A percentile compares a stretch with the other conserved stretches of the same genome.
Conservation (phyloP, 1,284 basidiomycete genomes). For the Apiotrichum domesticum region DNA sequence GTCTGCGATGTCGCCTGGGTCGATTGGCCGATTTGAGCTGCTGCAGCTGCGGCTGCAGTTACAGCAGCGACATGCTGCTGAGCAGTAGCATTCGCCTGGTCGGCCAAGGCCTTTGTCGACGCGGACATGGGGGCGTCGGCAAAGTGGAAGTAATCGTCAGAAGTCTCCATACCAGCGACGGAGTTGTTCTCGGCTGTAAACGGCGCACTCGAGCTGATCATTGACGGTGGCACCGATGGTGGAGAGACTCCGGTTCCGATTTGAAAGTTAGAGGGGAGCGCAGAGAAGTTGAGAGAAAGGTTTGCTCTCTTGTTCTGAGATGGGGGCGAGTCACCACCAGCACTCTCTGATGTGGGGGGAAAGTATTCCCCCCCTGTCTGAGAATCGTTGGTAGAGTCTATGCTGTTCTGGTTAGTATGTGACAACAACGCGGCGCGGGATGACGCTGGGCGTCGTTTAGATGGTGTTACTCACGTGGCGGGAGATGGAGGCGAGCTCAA, state of each 20-base stretch:
- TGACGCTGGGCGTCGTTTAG: too few relatives aligned
- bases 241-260: slow-evolving; percentile 25
- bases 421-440: not conserved
- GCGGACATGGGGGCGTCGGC: slow-evolving; percentile 21
- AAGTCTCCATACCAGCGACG: slow-evolving; percentile 16
- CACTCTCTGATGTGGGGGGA: slow-evolving; percentile 32
- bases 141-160: slow-evolving; percentile 40
- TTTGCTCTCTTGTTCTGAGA: slow-evolving; percentile 25
- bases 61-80: slow-evolving; percentile 1
- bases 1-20: not conserved
- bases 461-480: slow-evolving; percentile 31
- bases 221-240: slow-evolving; percentile 10
- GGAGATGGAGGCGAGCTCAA: slow-evolving; percentile 37
- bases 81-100: not conserved
- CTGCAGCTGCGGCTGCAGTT: slow-evolving; percentile 5
- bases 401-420: slow-evolving; percentile 13
- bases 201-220: slow-evolving; percentile 31
- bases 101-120: not conserved
- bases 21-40: not conserved
- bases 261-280: slow-evolving; percentile 21
- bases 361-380: slow-evolving; percentile 39
- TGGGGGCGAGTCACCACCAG: slow-evolving; percentile 18
- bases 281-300: slow-evolving; percentile 34
- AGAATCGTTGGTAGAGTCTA: slow-evolving; percentile 36
- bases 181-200: slow-evolving; percentile 32